Evolutionary conservation across 2,329 filamentous ascomycete species (phyloP), one percentile per base, ranked within the genome.

Genomic region (Colletotrichum spaethianum): DNA sequence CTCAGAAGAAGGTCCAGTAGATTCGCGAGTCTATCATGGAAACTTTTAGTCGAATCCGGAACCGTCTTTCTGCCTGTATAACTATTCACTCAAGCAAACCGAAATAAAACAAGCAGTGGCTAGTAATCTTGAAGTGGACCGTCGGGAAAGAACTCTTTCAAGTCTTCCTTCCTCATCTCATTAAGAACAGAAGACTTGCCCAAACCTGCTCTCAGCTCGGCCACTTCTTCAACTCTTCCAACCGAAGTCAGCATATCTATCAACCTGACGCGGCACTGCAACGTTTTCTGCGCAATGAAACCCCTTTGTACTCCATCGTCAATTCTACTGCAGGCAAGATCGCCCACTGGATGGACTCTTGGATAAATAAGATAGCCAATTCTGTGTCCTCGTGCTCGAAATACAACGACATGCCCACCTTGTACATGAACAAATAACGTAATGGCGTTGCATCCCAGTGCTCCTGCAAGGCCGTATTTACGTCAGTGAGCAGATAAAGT

Each of bases 321-420:
- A 11, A 1, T 1, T 31, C 11, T 53, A 1, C 3, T 53, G 2
- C 7, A 11, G 0, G 9, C 9, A 33, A n/a, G 3, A 8, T 53
- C 28, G 7, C 3, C 2, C 26, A 6, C 28, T n/a, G 50, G 12
- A 53, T 0, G 16, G 28, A 20, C 18, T 53, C 28, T n/a, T 11
- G 28, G 9, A 33, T 1, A 3, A 20, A 33, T 7, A 20, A 11
- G 28, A 31, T 20, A 11, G 16, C 50, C 5, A 6, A 20, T 8
- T 11, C 2, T 1, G 11, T 31, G 1, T 53, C 4, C 2, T 53
- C 28, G 1, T 1, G 1, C 1, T 4, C 4, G 26, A 33, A 11
- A 4, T 2, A 5, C 4, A 3, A 0, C 3, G 28, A 26, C 28
- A n/a, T n/a, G 4, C 8, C 1, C 8, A 4, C 1, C 0, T 33